Evolutionary conservation across 164 flowering plant genomes (phyloP).

Genomic region (Hamamelis virginiana): DNA sequence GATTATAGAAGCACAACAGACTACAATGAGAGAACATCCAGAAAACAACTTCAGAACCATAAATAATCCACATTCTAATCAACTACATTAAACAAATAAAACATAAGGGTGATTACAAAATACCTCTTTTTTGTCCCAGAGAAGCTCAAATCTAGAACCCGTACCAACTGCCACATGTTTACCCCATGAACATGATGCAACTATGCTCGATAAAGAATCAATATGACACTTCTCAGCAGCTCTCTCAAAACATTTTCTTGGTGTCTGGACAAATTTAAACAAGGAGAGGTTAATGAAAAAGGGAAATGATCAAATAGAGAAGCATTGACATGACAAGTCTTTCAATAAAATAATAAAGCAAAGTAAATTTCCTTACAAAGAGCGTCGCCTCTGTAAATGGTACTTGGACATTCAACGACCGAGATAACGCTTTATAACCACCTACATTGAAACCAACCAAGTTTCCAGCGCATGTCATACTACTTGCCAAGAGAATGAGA

Average conservation of each 20-base stretch:
- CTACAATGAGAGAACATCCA: neutral
- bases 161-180: conserved; percentile 87
- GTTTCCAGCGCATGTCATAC: conserved; percentile 84
- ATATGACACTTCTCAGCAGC: conserved; percentile 83
- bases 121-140: conserved; percentile 75
- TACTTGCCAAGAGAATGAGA: conserved; percentile 72
- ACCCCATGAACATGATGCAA: conserved; percentile 97
- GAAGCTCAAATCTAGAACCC: conserved; percentile 76
- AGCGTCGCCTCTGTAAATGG: conserved; percentile 94
- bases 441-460: conserved; percentile 79
- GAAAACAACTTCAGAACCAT: neutral
- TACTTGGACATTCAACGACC: conserved; percentile 66
- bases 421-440: conserved; percentile 78
- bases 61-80: neutral
- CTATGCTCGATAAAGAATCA: conserved; percentile 75
- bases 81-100: neutral
- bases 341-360: neutral
- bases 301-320: neutral
- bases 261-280: conserved; percentile 47
- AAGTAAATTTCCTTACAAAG: conserved; percentile 50
- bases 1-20: neutral
- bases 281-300: neutral
- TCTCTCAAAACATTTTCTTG: conserved; percentile 85
- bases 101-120: neutral
- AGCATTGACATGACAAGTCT: neutral